Conservation (phyloP, 2,329 filamentous ascomycete genomes). For the Mycosphaerelloides madeirae region DNA sequence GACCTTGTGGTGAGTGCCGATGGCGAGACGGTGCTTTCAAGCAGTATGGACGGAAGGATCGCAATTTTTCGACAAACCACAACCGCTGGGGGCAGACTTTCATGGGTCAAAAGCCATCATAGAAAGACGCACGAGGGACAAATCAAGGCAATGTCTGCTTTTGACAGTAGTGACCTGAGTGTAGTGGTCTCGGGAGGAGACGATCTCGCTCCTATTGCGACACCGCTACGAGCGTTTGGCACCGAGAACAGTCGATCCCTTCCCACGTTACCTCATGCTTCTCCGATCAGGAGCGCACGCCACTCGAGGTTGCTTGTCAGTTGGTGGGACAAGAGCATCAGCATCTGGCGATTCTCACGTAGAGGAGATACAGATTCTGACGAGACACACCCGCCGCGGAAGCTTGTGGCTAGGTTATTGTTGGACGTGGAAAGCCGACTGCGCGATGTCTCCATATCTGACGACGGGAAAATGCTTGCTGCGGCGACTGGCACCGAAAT, state of each 20-base stretch:
- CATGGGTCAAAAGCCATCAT: constrained; percentile 84
- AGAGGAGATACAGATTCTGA: constrained; percentile 32
- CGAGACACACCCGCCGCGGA: constrained; percentile 22
- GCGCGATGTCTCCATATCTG: constrained; percentile 64
- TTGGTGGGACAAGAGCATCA: constrained; percentile 88
- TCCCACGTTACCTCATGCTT: constrained; percentile 75
- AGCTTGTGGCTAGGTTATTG: constrained; percentile 33
- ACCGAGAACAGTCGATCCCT: constrained; percentile 77
- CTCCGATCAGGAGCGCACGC: constrained; percentile 67
- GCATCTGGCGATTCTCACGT: constrained; percentile 66
- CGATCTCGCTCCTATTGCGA: constrained; percentile 75
- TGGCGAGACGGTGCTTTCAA: constrained; percentile 77
- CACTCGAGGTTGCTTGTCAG: constrained; percentile 72
- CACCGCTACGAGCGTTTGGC: constrained; percentile 72
- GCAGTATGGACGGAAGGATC: constrained; percentile 85
- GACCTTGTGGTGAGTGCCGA: constrained; percentile 79
- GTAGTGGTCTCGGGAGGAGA: constrained; percentile 86
- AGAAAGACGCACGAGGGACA: constrained; percentile 86
- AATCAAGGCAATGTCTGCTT: constrained; percentile 89
- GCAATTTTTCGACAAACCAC: constrained; percentile 70
- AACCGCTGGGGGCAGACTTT: constrained; percentile 43
- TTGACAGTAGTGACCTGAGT: constrained; percentile 73
- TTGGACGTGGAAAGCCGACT: constrained; percentile 59
- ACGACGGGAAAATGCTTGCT: constrained; percentile 76
- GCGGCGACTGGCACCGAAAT: constrained; percentile 37